phyloP scores from a whole-genome alignment of 257 asterid species.

The Capsicum chinense region DNA sequence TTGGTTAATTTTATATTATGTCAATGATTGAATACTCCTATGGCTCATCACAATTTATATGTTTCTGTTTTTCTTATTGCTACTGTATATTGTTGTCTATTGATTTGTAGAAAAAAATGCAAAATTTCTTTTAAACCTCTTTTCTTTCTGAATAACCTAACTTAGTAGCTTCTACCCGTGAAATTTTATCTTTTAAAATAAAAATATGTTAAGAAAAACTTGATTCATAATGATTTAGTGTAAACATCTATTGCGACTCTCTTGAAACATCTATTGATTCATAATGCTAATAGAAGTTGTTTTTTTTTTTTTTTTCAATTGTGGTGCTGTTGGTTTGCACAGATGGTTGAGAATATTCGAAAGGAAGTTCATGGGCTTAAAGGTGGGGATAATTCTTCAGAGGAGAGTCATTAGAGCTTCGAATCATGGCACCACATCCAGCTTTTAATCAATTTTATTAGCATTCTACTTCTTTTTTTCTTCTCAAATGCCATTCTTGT shows the following conservation, averaged over 20 bases:
- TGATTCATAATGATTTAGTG: no score
- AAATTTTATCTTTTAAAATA: no score
- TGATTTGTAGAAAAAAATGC: neutral
- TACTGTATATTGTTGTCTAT: neutral
- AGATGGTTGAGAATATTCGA: constrained; percentile 24
- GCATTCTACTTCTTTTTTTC: neutral
- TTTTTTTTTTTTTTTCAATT: neutral
- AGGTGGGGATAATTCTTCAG: neutral
- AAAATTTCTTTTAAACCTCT: no score
- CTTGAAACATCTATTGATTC: no score
- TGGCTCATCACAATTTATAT: no score
- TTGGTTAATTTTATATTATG: neutral
- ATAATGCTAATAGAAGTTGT: neutral
- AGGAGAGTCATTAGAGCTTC: neutral
- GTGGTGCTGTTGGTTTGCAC: neutral
- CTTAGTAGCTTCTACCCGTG: neutral
- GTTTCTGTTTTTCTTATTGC: neutral
- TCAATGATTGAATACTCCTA: neutral
- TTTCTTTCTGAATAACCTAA: no score
- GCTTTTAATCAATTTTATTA: constrained; percentile 2
- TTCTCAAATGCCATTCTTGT: neutral
- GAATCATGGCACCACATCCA: neutral
- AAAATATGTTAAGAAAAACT: neutral
- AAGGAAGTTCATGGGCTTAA: constrained; percentile 1
- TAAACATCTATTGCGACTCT: no score